Conservation (phyloP, 352 stramenopile genomes). For the Sclerospora graminicola region DNA sequence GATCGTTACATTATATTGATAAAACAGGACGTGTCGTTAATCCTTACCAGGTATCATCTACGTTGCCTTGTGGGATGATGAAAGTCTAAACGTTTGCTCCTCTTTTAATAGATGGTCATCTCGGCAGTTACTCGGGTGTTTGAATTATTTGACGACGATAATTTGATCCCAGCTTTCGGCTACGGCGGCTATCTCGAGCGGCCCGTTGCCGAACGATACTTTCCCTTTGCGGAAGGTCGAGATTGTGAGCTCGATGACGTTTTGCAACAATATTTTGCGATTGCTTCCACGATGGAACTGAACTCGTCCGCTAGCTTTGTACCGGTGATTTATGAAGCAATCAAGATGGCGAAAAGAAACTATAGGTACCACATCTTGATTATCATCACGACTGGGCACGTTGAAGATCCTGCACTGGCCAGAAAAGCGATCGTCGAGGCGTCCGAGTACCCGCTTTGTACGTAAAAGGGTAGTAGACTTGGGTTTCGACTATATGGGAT, state of each 20-base stretch:
- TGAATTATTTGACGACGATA: constrained; percentile 67
- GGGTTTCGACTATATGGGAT: not conserved
- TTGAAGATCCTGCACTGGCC: constrained; percentile 50
- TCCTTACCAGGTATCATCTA: constrained; percentile 37
- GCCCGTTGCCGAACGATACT: constrained; percentile 23
- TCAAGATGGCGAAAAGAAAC: constrained; percentile 35
- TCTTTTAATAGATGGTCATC: constrained; percentile 42
- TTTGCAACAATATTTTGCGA: constrained; percentile 48
- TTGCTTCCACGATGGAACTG: constrained; percentile 53
- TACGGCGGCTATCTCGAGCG: constrained; percentile 39
- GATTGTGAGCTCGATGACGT: constrained; percentile 47
- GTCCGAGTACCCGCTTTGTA: constrained; percentile 73
- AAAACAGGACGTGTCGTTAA: constrained; percentile 37
- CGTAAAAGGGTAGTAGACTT: not conserved
- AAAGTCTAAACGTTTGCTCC: not conserved
- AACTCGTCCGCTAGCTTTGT: constrained; percentile 54
- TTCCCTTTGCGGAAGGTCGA: constrained; percentile 32
- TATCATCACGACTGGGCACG: constrained; percentile 67
- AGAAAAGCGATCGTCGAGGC: constrained; percentile 54
- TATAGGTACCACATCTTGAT: constrained; percentile 72
- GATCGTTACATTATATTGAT: constrained; percentile 60
- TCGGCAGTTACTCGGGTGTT: constrained; percentile 65
- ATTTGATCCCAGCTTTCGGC: constrained; percentile 61
- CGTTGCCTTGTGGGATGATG: not conserved
- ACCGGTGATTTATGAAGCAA: constrained; percentile 57